These are phyloP conservation scores for Phytophthora cryptogea DNA, from an alignment of 352 stramenopile genomes.

Conservation along the genomic window DNA sequence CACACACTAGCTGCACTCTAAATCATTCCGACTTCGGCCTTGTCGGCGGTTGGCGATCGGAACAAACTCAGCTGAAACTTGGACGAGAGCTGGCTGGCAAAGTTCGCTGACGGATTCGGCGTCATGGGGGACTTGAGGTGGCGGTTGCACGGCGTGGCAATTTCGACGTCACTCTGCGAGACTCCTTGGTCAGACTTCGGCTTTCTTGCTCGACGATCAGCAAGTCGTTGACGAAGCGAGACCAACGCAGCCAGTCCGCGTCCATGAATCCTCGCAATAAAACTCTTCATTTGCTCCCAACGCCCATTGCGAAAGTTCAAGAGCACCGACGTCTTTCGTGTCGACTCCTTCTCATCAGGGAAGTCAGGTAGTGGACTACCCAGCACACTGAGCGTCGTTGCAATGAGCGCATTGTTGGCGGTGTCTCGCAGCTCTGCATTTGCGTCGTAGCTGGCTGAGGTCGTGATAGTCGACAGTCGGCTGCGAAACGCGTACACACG, in stretches of 20 bases:
- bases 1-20: background rate
- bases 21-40: conserved; percentile 27
- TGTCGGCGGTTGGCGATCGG: conserved; percentile 9
- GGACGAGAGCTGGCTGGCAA: conserved; percentile 22
- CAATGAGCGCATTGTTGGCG: conserved; percentile 21
- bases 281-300: conserved; percentile 18
- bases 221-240: conserved; percentile 14
- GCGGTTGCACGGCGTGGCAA: conserved; percentile 19
- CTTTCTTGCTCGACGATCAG: conserved; percentile 1
- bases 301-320: conserved; percentile 13
- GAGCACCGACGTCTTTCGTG: conserved; percentile 18
- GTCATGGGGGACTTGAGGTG: conserved; percentile 13
- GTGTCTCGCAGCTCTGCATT: conserved; percentile 7
- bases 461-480: conserved; percentile 22
- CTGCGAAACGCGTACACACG: conserved; percentile 24
- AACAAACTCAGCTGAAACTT: conserved; percentile 32
- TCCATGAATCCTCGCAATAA: conserved; percentile 12
- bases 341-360: conserved; percentile 3
- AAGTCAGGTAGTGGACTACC: conserved; percentile 19
- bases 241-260: conserved; percentile 5
- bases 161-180: conserved; percentile 21
- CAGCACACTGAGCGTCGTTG: conserved; percentile 29
- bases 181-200: conserved; percentile 1
- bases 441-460: conserved; percentile 15
- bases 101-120: conserved; percentile 12